Conservation (phyloP, 2,329 filamentous ascomycete species). For the Parafenestella ontariensis region DNA sequence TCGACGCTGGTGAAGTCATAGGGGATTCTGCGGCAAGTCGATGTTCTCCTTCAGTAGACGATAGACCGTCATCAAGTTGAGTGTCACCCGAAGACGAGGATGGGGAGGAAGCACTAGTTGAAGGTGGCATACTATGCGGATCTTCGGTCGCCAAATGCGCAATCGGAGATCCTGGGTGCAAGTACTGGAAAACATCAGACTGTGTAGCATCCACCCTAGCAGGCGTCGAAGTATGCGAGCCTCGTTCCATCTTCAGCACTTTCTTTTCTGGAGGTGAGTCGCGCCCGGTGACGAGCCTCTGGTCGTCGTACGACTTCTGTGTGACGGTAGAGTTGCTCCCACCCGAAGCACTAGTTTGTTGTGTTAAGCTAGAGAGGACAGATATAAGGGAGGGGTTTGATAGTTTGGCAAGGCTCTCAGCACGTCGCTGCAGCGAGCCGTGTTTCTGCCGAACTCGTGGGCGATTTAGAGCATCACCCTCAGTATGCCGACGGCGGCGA, state of each 20-base stretch:
- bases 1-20: constrained; percentile 39
- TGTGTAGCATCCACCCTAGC: constrained; percentile 27
- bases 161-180: constrained; percentile 20
- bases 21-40: constrained; percentile 28
- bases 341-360: constrained; percentile 50
- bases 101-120: constrained; percentile 30
- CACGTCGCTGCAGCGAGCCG: constrained; percentile 42
- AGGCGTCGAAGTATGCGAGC: constrained; percentile 15
- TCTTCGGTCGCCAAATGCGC: constrained; percentile 17
- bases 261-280: constrained; percentile 23
- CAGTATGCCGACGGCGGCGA: constrained; percentile 26
- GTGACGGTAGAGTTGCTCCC: constrained; percentile 57
- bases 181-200: constrained; percentile 40
- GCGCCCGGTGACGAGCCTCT: constrained; percentile 28
- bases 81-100: constrained; percentile 27
- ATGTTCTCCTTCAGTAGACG: constrained; percentile 34
- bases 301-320: constrained; percentile 52
- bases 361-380: constrained; percentile 51
- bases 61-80: constrained; percentile 22
- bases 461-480: constrained; percentile 32
- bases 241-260: constrained; percentile 19
- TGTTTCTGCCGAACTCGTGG: constrained; percentile 42
- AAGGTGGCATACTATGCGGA: constrained; percentile 18
- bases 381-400: constrained; percentile 54
- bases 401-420: constrained; percentile 36